These are phyloP conservation scores for Furcasterigmium furcatum DNA, from an alignment of 2,329 filamentous ascomycete genomes.

Conservation along the genomic window DNA sequence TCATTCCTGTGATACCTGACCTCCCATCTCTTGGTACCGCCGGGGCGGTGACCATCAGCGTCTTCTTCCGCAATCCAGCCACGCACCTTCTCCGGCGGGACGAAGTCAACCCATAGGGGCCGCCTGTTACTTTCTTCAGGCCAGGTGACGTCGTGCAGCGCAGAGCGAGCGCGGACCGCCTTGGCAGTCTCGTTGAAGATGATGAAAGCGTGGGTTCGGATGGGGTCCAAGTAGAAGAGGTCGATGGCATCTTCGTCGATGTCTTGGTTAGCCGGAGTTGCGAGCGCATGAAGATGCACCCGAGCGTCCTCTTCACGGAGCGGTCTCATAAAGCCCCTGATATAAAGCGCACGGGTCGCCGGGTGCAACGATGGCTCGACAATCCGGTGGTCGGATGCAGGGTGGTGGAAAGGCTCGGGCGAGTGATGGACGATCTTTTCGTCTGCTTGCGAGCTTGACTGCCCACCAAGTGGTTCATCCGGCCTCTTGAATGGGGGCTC, in stretches of 20 bases:
- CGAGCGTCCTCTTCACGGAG: conserved; percentile 66
- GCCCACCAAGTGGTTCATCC: too few relatives aligned
- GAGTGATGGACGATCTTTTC: too few relatives aligned
- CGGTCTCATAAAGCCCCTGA: conserved; percentile 86
- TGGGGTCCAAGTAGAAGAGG: conserved; percentile 75
- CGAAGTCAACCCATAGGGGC: conserved; percentile 82
- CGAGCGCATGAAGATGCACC: conserved; percentile 67
- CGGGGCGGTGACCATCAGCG: conserved; percentile 36
- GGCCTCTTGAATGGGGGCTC: too few relatives aligned
- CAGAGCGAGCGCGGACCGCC: conserved; percentile 72
- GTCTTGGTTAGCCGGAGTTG: conserved; percentile 51
- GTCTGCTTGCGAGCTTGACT: too few relatives aligned
- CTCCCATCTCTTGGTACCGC: conserved; percentile 58
- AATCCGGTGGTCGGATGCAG: too few relatives aligned
- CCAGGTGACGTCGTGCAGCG: conserved; percentile 78
- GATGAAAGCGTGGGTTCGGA: conserved; percentile 85
- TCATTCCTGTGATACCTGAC: conserved; percentile 63
- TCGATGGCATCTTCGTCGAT: conserved; percentile 54
- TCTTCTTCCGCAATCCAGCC: conserved; percentile 74
- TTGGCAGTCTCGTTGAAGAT: conserved; percentile 65
- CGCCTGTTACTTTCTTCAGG: conserved; percentile 84
- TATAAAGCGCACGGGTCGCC: conserved; percentile 78
- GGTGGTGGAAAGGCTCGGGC: too few relatives aligned
- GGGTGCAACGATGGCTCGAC: conserved; percentile 63
- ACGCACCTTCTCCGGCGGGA: conserved; percentile 70